Conservation (phyloP, 768 basidiomycete genomes). For the Naganishia vaughanmartiniae region DNA sequence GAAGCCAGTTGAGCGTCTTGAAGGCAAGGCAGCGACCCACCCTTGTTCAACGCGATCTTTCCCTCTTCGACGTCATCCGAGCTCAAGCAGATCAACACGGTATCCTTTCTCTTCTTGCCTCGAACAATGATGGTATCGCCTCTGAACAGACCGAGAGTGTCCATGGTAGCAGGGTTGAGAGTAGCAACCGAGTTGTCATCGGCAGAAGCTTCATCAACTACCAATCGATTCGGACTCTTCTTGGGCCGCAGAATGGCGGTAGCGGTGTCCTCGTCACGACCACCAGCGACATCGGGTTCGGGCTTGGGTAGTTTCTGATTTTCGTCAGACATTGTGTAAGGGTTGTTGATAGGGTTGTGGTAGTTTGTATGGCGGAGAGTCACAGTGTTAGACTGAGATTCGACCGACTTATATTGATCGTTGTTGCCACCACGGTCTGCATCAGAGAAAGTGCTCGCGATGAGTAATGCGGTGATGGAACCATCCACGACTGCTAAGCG, state of each 20-base stretch:
- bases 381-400: not conserved
- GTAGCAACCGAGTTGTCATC: conserved; percentile 99
- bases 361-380: not conserved
- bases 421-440: conserved; percentile 1
- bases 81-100: conserved; percentile 92
- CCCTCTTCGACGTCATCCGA: conserved; percentile 97
- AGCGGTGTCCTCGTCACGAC: conserved; percentile 67
- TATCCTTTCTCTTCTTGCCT: conserved; percentile 96
- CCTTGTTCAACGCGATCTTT: conserved; percentile 95
- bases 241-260: conserved; percentile 95
- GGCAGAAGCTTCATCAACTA: conserved; percentile 87
- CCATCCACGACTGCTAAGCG: conserved; percentile 21
- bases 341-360: not conserved
- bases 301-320: conserved; percentile 12
- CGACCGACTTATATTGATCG: conserved; percentile 18
- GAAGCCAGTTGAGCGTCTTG: too few species aligned
- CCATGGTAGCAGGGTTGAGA: conserved; percentile 95
- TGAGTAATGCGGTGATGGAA: conserved; percentile 22
- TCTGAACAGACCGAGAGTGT: conserved; percentile 83
- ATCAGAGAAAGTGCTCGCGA: conserved; percentile 14
- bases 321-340: conserved; percentile 12
- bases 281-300: conserved; percentile 60
- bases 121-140: conserved; percentile 94
- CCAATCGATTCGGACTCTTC: conserved; percentile 97
- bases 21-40: conserved; percentile 41